Base-by-base conservation (phyloP, 768 basidiomycete species). In the Pleurotus pulmonarius region DNA sequence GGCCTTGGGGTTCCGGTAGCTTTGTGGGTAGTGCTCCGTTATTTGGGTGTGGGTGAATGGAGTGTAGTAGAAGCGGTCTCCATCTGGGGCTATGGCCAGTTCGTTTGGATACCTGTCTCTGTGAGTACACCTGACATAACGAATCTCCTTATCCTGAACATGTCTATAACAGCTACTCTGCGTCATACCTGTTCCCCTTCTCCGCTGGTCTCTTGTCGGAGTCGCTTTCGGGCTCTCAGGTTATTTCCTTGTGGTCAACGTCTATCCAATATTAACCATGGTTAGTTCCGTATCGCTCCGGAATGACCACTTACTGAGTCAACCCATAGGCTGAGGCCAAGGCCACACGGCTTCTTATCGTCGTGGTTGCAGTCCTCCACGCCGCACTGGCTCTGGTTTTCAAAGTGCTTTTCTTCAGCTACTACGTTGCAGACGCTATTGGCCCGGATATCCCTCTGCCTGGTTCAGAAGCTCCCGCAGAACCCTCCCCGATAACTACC, bases 11-110 rank as follows among this genome's bases (percentile, higher is more conserved):
- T 95, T 1, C 97, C 97, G 0, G 71, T 92, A 0, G 64, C 88
- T 13, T 75, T 98, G 4, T 99, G 97, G 96, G 73, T 87, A 0
- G 85, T 83, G 2, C 77, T 97, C 62, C 76, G 90, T 37, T 99
- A 94, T 67, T 64, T 94, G 7, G 94, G 93, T 4, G 87, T 94
- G 0, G 87, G 89, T 1, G 92, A 94, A 63, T 97, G 96, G 88
- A 85, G 88, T 46, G 76, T 96, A 2, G 82, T 90, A 3, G 94
- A 98, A 67, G 88, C 89, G 0, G 69, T 92, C 18, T 80, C 88
- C 11, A 70, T 92, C 8, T 92, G 89, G 88, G 90, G 90, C 0
- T 92, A 93, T 66, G 83, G 76, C 8, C 83, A 87, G 65, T 92
- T 93, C 58, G 82, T 90, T 2, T 94, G 92, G 93, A 92, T 94